Percentiles rank a stretch among this genome's conserved stretches.
Conservation (phyloP, 768 basidiomycete species). For the Tephrocybe sp. region DNA sequence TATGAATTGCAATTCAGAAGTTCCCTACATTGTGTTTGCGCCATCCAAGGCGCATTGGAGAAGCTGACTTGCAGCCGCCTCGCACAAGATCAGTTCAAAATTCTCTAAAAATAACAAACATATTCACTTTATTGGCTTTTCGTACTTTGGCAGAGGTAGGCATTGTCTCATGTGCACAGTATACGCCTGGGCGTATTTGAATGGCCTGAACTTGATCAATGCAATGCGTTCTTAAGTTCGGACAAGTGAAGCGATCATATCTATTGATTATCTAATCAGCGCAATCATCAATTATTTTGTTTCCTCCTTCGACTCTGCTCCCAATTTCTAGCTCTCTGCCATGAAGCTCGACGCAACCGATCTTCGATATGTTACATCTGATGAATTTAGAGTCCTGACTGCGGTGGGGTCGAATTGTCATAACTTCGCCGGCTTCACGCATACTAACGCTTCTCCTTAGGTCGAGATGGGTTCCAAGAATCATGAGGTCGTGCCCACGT, state of each 20-base stretch:
- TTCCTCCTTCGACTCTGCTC: neutral
- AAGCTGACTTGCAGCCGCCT: slow-evolving; percentile 18
- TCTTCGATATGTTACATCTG: slow-evolving; percentile 86
- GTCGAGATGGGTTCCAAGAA: slow-evolving; percentile 99
- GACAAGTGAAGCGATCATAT: neutral
- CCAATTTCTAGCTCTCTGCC: slow-evolving; percentile 6
- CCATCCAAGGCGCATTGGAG: slow-evolving; percentile 5
- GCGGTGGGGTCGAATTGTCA: slow-evolving; percentile 53
- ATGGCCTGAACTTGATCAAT: too few species aligned
- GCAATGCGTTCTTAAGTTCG: too few species aligned
- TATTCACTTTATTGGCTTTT: slow-evolving; percentile 18
- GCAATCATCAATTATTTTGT: neutral
- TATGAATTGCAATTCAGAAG: neutral
- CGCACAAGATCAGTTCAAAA: neutral
- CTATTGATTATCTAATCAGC: slow-evolving; percentile 8
- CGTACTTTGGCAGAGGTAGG: slow-evolving; percentile 9
- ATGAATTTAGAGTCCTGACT: slow-evolving; percentile 96
- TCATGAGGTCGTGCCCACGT: slow-evolving; percentile 91
- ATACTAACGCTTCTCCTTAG: slow-evolving; percentile 38
- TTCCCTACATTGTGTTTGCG: slow-evolving; percentile 10
- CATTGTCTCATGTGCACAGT: neutral
- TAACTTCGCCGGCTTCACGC: neutral
- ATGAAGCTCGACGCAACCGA: slow-evolving; percentile 98
- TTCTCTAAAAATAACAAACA: neutral
- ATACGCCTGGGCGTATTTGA: too few species aligned